Conservation (phyloP, 768 basidiomycete species). For the Boletus vermiculosoides region DNA sequence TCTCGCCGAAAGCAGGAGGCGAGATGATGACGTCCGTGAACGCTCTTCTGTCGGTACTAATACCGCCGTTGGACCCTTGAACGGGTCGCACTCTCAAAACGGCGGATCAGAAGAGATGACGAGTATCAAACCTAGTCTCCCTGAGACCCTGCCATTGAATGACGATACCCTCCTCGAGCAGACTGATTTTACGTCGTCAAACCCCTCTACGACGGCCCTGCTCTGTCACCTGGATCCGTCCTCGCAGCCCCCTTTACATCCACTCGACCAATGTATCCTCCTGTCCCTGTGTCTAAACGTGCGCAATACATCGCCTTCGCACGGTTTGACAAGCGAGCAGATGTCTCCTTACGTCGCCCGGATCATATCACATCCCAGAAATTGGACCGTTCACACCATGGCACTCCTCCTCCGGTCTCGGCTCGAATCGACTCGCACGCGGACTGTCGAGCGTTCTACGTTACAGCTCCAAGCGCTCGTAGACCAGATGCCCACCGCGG, state of each 20-base stretch:
- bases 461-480: constrained; percentile 94
- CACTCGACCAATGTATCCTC: constrained; percentile 91
- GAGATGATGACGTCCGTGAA: constrained; percentile 25
- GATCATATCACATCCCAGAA: constrained; percentile 83
- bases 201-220: constrained; percentile 44
- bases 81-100: constrained; percentile 9
- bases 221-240: constrained; percentile 79
- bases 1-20: constrained; percentile 78
- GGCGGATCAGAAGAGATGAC: constrained; percentile 1
- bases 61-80: background rate
- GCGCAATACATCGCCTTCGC: constrained; percentile 82
- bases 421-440: constrained; percentile 81
- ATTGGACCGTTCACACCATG: constrained; percentile 98
- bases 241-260: constrained; percentile 82
- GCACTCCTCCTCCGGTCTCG: constrained; percentile 91
- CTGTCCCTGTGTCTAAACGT: constrained; percentile 88
- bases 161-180: constrained; percentile 96
- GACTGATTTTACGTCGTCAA: constrained; percentile 84
- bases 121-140: constrained; percentile 39
- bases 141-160: constrained; percentile 82
- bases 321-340: constrained; percentile 89
- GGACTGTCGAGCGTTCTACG: constrained; percentile 90
- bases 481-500: constrained; percentile 92
- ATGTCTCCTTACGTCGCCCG: constrained; percentile 91
- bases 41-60: constrained; percentile 7